Evolutionary conservation across 345 rosid genomes (phyloP).

Genomic region (Euphorbia lathyris): DNA sequence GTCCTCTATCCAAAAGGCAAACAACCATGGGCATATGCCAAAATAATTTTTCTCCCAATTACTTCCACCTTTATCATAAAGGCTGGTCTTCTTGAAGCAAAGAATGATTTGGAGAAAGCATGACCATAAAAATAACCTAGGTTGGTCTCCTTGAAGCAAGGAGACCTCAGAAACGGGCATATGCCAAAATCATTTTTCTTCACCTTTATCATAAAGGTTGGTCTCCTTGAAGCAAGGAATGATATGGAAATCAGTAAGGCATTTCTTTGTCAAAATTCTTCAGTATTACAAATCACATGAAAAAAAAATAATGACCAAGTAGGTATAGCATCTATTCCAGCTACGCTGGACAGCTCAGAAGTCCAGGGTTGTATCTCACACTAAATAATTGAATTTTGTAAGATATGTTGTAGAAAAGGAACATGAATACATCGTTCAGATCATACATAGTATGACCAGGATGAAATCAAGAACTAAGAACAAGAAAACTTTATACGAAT

Average conservation of each 20-base stretch:
- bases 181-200: background rate
- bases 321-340: background rate
- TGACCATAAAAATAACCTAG: background rate
- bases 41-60: background rate
- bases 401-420: background rate
- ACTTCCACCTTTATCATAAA: background rate
- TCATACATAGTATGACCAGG: background rate
- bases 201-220: background rate
- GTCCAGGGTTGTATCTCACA: background rate
- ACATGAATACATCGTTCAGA: too few species aligned
- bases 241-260: too few species aligned
- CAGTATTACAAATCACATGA: background rate
- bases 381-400: background rate
- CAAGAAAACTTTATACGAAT: background rate
- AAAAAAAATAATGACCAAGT: background rate
- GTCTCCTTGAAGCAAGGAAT: background rate
- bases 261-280: background rate
- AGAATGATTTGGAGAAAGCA: background rate
- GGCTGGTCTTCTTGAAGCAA: background rate
- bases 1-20: background rate
- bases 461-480: background rate
- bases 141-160: too few species aligned
- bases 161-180: too few species aligned
- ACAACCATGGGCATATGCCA: background rate
- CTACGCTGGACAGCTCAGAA: background rate